These are phyloP conservation scores for Noccaea bulbosa DNA, from an alignment of 345 rosid genomes.

Conservation along the genomic window DNA sequence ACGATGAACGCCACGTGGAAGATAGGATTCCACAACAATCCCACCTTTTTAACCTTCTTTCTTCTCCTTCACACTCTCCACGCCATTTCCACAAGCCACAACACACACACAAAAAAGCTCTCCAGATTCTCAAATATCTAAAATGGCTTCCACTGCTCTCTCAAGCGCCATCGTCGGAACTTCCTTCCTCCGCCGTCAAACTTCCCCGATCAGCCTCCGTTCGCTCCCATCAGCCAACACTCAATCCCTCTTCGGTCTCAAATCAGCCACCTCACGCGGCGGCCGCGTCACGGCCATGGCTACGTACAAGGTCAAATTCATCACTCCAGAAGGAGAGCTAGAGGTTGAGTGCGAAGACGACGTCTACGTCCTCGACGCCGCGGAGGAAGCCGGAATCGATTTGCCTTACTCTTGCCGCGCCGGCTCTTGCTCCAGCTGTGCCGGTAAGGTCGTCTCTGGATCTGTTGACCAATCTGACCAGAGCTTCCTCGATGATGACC, in stretches of 20 bases:
- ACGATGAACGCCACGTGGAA: conserved; percentile 62
- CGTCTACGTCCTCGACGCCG: conserved; percentile 65
- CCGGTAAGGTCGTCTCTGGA: conserved; percentile 62
- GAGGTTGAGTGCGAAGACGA: conserved; percentile 64
- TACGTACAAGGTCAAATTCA: conserved; percentile 68
- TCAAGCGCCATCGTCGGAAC: conserved; percentile 68
- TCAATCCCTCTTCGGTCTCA: conserved; percentile 65
- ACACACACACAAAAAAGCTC: background rate
- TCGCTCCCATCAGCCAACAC: conserved; percentile 53
- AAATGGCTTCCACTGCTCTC: conserved; percentile 66
- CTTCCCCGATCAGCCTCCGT: conserved; percentile 51
- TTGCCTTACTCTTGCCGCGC: conserved; percentile 97
- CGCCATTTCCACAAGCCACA: conserved; percentile 34
- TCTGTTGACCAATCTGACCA: conserved; percentile 78
- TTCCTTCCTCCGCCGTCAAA: conserved; percentile 56
- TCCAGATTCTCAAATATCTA: background rate
- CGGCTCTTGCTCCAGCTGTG: conserved; percentile 90
- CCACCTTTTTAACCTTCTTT: conserved; percentile 22
- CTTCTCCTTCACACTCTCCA: conserved; percentile 39
- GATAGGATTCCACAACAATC: conserved; percentile 44
- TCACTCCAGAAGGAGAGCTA: conserved; percentile 67
- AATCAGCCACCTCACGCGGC: conserved; percentile 49
- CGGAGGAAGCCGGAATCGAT: conserved; percentile 77
- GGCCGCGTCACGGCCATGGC: conserved; percentile 70
- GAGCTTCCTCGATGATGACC: conserved; percentile 85